Percentiles rank a stretch among this genome's conserved stretches.
phyloP scores from a whole-genome alignment of 2,329 filamentous ascomycete species.

The Xylaria digitata region DNA sequence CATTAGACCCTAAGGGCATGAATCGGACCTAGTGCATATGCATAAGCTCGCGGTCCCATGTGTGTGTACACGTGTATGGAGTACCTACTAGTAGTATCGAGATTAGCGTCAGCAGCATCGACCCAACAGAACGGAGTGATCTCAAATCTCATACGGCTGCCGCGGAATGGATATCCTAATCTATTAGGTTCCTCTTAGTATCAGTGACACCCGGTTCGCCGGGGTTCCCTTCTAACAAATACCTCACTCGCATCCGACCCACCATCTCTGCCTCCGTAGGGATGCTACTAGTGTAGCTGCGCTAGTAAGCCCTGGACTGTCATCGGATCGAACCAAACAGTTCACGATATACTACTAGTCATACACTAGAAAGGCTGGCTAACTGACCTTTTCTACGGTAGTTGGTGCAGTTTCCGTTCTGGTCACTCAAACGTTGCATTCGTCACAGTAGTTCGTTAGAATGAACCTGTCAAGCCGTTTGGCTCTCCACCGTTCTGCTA shows the following conservation, averaged over 20 bases:
- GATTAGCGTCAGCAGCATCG: constrained; percentile 46
- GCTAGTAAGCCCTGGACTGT: background rate
- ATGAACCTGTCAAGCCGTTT: constrained; percentile 19
- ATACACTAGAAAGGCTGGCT: background rate
- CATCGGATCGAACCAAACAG: constrained; percentile 18
- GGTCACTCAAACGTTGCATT: constrained; percentile 23
- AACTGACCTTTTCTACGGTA: constrained; percentile 4
- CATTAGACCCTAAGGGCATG: constrained; percentile 31
- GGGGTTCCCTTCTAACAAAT: constrained; percentile 30
- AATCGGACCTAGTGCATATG: constrained; percentile 32
- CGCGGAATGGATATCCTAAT: constrained; percentile 37
- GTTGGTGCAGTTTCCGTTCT: constrained; percentile 21
- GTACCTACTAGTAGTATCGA: constrained; percentile 36
- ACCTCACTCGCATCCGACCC: constrained; percentile 35
- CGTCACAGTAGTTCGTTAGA: constrained; percentile 2
- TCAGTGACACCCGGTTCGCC: constrained; percentile 37
- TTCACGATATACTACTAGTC: constrained; percentile 6
- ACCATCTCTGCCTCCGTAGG: constrained; percentile 18
- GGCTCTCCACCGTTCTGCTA: constrained; percentile 27
- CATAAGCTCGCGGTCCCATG: constrained; percentile 33
- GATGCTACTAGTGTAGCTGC: background rate
- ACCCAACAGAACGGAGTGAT: constrained; percentile 48
- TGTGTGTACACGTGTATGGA: constrained; percentile 29
- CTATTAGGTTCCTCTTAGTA: constrained; percentile 29
- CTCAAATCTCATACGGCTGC: constrained; percentile 41